phyloP scores from a whole-genome alignment of 1,139 yeast genomes.

The Pneumocystis oryctolagi region DNA sequence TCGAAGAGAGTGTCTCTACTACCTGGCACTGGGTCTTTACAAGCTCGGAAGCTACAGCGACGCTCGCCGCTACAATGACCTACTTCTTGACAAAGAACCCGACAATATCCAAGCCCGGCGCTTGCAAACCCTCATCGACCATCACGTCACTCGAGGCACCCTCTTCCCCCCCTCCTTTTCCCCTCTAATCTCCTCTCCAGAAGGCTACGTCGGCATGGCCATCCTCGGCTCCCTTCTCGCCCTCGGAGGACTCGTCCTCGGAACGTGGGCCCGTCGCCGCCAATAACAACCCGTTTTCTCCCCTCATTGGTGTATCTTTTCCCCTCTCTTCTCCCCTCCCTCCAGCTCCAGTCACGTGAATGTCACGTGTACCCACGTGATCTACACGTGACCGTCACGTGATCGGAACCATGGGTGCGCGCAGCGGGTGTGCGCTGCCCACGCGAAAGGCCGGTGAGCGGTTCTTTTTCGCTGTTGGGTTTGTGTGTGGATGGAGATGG shows the following conservation, averaged over 20 bases:
- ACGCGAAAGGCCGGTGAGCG: too few relatives aligned
- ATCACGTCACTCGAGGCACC: conserved; percentile 52
- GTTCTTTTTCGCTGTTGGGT: background rate
- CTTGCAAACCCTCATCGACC: conserved; percentile 64
- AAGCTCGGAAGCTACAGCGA: conserved; percentile 77
- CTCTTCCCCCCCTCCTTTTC: background rate
- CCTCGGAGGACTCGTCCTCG: background rate
- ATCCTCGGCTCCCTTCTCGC: conserved; percentile 63
- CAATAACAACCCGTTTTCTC: background rate
- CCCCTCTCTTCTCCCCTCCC: background rate
- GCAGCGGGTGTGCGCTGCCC: too few relatives aligned
- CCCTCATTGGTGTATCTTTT: background rate
- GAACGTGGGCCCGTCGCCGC: background rate
- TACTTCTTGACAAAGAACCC: conserved; percentile 64
- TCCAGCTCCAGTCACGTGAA: background rate
- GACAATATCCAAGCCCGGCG: conserved; percentile 62
- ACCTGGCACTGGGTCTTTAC: conserved; percentile 73
- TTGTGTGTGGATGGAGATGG: background rate
- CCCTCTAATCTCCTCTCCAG: conserved; percentile 20
- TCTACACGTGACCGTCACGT: too few relatives aligned
- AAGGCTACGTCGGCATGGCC: conserved; percentile 79
- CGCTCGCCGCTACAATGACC: conserved; percentile 74
- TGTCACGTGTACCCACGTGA: too few relatives aligned
- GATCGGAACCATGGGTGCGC: too few relatives aligned
- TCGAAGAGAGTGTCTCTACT: conserved; percentile 79